These are phyloP conservation scores for Kodamaea sp. DNA, from an alignment of 1,139 yeast species.

Conservation along the genomic window DNA sequence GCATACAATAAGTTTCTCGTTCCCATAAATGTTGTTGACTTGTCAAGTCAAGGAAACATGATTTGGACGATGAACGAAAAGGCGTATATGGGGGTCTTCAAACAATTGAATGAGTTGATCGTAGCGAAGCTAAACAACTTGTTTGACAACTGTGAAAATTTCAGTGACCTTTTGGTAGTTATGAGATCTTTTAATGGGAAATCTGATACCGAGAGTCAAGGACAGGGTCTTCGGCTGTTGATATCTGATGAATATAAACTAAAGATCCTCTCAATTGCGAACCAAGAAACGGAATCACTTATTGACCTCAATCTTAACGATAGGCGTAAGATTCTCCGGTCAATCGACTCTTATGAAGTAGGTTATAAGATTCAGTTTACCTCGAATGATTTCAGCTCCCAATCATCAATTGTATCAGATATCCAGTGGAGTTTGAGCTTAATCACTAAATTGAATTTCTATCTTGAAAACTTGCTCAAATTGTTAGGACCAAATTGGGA, in stretches of 20 bases:
- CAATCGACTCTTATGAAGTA: slow-evolving; percentile 1
- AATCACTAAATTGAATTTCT: slow-evolving; percentile 23
- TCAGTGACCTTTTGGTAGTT: slow-evolving; percentile 35
- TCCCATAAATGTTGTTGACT: slow-evolving; percentile 33
- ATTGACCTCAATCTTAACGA: slow-evolving; percentile 10
- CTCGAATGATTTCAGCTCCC: background rate
- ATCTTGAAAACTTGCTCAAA: slow-evolving; percentile 19
- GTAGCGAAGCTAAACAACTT: slow-evolving; percentile 25
- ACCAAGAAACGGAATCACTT: slow-evolving; percentile 27
- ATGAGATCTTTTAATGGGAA: no score
- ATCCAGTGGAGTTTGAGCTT: slow-evolving; percentile 26
- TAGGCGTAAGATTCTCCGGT: slow-evolving; percentile 1
- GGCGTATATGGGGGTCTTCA: slow-evolving; percentile 25
- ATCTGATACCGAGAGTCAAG: slow-evolving; percentile 21
- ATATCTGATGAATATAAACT: slow-evolving; percentile 41
- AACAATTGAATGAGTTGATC: slow-evolving; percentile 23
- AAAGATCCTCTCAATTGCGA: slow-evolving; percentile 32
- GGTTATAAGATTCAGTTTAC: background rate
- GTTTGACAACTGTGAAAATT: slow-evolving; percentile 28
- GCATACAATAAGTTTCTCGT: slow-evolving; percentile 33
- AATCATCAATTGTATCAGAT: slow-evolving; percentile 10
- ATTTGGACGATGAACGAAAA: slow-evolving; percentile 35
- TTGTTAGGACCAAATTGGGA: slow-evolving; percentile 74
- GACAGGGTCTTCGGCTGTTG: slow-evolving; percentile 13
- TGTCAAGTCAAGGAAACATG: slow-evolving; percentile 34